Conservation (phyloP, 1,139 yeast species). For the Torulaspora pretoriensis region DNA sequence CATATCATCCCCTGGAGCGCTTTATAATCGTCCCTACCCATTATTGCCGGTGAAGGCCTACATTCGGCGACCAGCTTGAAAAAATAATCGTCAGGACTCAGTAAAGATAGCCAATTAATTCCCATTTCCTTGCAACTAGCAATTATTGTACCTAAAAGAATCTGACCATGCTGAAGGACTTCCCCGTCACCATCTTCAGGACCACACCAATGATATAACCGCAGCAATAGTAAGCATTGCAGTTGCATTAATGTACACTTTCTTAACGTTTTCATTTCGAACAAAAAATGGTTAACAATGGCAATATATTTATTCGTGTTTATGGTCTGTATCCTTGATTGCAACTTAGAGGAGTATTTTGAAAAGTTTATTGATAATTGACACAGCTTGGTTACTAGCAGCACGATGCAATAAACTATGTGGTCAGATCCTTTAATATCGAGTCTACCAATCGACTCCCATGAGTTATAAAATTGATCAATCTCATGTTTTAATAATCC, state of each 20-base stretch:
- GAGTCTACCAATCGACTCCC: conserved; percentile 15
- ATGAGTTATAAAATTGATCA: conserved; percentile 17
- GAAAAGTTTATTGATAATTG: conserved; percentile 28
- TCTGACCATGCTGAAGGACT: conserved; percentile 29
- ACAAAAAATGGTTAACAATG: conserved; percentile 25
- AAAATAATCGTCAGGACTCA: conserved; percentile 17
- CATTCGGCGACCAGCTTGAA: conserved; percentile 21
- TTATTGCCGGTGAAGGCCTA: conserved; percentile 18
- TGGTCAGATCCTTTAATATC: conserved; percentile 27
- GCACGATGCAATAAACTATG: conserved; percentile 24
- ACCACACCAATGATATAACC: conserved; percentile 35
- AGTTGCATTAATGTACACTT: conserved; percentile 31
- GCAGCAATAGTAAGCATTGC: conserved; percentile 27
- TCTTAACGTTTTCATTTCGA: conserved; percentile 25
- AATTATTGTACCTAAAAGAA: conserved; percentile 31
- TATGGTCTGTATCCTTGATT: conserved; percentile 18
- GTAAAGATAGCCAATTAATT: conserved; percentile 27
- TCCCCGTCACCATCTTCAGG: conserved; percentile 36
- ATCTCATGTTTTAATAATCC: conserved; percentile 18
- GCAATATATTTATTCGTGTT: conserved; percentile 28
- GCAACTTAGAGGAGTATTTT: conserved; percentile 12
- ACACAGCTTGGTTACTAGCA: conserved; percentile 26
- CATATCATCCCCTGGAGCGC: conserved; percentile 26
- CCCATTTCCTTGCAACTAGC: conserved; percentile 33
- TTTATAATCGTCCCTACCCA: conserved; percentile 20